Percentiles rank a stretch among this genome's conserved stretches.
phyloP scores from a whole-genome alignment of 2,329 filamentous ascomycete species.

The Cyphellophora europaea region DNA sequence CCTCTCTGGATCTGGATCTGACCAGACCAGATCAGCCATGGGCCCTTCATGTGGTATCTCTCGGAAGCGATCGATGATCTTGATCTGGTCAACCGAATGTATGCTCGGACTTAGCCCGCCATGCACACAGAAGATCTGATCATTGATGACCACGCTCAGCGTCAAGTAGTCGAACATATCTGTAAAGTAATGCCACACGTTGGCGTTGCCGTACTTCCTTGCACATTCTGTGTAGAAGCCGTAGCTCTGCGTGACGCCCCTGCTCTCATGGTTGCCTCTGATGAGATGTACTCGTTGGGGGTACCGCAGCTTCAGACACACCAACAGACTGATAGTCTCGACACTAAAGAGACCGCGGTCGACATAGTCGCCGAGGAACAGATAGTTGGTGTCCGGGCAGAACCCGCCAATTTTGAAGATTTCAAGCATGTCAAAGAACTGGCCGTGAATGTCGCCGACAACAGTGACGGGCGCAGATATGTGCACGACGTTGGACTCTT shows the following conservation, averaged over 20 bases:
- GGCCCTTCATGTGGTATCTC: slow-evolving; percentile 98
- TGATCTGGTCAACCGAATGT: slow-evolving; percentile 98
- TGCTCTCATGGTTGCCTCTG: slow-evolving; percentile 93
- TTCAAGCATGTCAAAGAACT: slow-evolving; percentile 98
- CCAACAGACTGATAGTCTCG: slow-evolving; percentile 94
- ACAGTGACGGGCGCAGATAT: slow-evolving; percentile 93
- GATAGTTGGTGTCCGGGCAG: slow-evolving; percentile 95
- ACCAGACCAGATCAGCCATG: slow-evolving; percentile 99
- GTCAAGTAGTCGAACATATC: slow-evolving; percentile 99
- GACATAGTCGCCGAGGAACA: slow-evolving; percentile 96
- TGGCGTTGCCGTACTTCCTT: slow-evolving; percentile 95
- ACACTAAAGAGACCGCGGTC: slow-evolving; percentile 98
- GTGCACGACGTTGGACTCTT: slow-evolving; percentile 98
- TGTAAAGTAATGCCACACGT: slow-evolving; percentile 99
- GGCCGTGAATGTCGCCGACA: slow-evolving; percentile 95
- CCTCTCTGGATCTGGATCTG: slow-evolving; percentile 90
- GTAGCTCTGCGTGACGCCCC: slow-evolving; percentile 96
- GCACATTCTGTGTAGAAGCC: slow-evolving; percentile 98
- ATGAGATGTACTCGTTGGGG: slow-evolving; percentile 92
- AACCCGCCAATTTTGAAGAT: slow-evolving; percentile 98
- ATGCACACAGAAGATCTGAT: slow-evolving; percentile 98
- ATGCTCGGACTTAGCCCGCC: slow-evolving; percentile 85
- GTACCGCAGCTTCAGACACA: slow-evolving; percentile 95
- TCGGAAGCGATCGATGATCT: slow-evolving; percentile 97
- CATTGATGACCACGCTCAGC: slow-evolving; percentile 92